Percentiles rank a stretch among this genome's conserved stretches.
Conservation (phyloP, 257 asterid species). For the Solanum acaule region DNA sequence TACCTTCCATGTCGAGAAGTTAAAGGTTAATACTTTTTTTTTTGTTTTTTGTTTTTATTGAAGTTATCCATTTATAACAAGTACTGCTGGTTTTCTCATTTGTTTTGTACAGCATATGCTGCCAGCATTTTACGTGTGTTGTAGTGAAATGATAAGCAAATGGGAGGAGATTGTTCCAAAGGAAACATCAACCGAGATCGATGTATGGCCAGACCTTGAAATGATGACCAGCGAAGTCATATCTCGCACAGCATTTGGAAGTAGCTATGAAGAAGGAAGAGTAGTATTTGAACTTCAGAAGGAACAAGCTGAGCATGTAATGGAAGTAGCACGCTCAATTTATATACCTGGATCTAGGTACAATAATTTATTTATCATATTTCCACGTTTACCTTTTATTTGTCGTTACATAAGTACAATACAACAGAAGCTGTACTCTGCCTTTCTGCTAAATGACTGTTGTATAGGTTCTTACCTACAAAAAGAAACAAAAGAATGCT, state of each 20-base stretch:
- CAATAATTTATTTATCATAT: neutral
- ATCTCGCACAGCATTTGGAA: constrained; percentile 44
- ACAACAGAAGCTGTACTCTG: neutral
- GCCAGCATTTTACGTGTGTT: constrained; percentile 27
- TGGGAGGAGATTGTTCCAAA: constrained; percentile 20
- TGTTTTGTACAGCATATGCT: constrained; percentile 22
- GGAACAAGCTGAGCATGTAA: constrained; percentile 25
- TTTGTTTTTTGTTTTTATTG: too few species aligned
- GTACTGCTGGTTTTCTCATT: neutral
- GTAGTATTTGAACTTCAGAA: constrained; percentile 29
- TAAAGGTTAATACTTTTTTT: neutral
- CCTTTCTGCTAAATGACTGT: neutral
- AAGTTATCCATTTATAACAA: neutral
- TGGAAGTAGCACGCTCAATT: constrained; percentile 1
- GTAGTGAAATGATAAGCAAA: constrained; percentile 23
- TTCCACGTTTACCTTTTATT: neutral
- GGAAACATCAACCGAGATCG: constrained; percentile 14
- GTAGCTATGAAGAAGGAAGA: constrained; percentile 42
- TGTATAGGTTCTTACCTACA: constrained; percentile 25
- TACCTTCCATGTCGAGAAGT: neutral
- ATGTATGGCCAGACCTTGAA: constrained; percentile 37
- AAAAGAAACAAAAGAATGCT: constrained; percentile 22
- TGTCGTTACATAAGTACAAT: neutral
- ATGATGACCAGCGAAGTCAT: constrained; percentile 21
- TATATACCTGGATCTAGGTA: constrained; percentile 43